phyloP scores from a whole-genome alignment of 257 asterid genomes.

The Solanum chiquidenum region DNA sequence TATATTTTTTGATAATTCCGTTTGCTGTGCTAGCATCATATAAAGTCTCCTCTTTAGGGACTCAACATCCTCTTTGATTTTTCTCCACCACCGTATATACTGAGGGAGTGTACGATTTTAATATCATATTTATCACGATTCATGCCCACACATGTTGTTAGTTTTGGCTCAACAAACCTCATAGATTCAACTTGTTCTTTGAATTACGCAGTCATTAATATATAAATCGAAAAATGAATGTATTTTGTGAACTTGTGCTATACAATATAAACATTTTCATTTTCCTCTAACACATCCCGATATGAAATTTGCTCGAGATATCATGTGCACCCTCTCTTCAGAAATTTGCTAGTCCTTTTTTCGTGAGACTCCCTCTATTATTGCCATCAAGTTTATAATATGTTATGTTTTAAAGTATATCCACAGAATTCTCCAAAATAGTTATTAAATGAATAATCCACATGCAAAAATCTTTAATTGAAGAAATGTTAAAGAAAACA shows the following conservation, averaged over 20 bases:
- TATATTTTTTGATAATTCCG: not conserved
- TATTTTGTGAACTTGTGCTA: not conserved
- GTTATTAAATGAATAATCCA: not conserved
- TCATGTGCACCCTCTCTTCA: not conserved
- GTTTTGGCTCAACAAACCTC: not conserved
- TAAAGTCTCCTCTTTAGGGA: not conserved
- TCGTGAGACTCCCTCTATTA: not conserved
- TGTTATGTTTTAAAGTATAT: not conserved
- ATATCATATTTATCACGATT: not conserved
- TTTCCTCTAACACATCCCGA: not conserved
- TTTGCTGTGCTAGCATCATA: not conserved
- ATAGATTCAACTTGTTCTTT: not conserved
- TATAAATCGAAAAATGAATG: not conserved
- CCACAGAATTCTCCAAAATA: not conserved
- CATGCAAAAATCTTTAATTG: not conserved
- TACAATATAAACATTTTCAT: not conserved
- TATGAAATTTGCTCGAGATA: not conserved
- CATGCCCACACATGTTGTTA: not conserved
- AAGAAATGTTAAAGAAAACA: not conserved
- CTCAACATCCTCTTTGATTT: not conserved
- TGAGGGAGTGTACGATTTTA: not conserved
- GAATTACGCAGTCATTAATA: too few relatives aligned
- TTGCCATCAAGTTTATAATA: not conserved
- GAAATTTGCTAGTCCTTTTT: not conserved
- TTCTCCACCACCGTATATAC: not conserved